Conservation (phyloP, 768 basidiomycete species). For the Pilatotrama ljubarskyi region DNA sequence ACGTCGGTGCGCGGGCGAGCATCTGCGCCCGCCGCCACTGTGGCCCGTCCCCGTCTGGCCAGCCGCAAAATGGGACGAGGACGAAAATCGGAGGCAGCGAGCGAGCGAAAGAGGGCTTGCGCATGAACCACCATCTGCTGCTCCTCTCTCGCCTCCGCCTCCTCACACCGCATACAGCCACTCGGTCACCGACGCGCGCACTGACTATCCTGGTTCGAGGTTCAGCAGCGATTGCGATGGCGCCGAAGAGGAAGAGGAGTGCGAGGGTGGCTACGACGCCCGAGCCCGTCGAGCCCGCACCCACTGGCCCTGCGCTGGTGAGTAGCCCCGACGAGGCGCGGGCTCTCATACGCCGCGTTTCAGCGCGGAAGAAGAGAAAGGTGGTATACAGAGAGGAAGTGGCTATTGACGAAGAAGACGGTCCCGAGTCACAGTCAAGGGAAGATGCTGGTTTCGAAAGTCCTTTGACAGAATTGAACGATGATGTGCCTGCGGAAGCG, state of each 20-base stretch:
- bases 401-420: background rate
- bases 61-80: background rate
- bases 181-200: background rate
- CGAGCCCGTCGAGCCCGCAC: background rate
- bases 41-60: conserved; percentile 1
- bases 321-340: conserved; percentile 13
- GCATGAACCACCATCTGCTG: conserved; percentile 13
- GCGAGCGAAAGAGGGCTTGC: background rate
- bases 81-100: too few relatives aligned
- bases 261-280: background rate
- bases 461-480: conserved; percentile 25
- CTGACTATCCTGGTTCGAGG: background rate
- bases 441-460: conserved; percentile 13
- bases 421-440: background rate
- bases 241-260: conserved; percentile 16
- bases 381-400: conserved; percentile 16
- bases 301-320: conserved; percentile 7
- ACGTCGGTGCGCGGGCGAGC: conserved; percentile 15
- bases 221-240: background rate
- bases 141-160: background rate
- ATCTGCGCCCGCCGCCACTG: conserved; percentile 2
- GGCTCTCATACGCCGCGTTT: conserved; percentile 4
- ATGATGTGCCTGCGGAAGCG: conserved; percentile 15
- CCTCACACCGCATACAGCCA: conserved; percentile 2
- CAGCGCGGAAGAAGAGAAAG: conserved; percentile 11